Evolutionary conservation across 1,139 yeast species (phyloP).

Genomic region (Yamadazyma triangularis): DNA sequence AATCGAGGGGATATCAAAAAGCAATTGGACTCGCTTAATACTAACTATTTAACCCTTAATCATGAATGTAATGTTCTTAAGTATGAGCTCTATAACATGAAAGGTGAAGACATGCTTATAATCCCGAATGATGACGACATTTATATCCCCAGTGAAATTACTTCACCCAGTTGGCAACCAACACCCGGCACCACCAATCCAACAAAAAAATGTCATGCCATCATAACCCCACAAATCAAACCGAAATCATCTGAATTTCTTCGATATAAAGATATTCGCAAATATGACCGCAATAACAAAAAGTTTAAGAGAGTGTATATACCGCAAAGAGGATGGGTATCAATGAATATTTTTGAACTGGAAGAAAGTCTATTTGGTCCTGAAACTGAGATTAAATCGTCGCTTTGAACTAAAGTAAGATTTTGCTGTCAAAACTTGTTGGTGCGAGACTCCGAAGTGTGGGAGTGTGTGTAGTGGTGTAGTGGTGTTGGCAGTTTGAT

Average conservation of each 20-base stretch:
- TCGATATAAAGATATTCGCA: constrained; percentile 16
- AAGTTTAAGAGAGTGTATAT: constrained; percentile 43
- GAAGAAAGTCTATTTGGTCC: constrained; percentile 20
- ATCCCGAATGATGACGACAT: constrained; percentile 5
- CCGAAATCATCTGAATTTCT: constrained; percentile 4
- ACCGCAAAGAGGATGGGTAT: constrained; percentile 53
- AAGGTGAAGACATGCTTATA: constrained; percentile 8
- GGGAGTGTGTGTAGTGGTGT: too few species aligned
- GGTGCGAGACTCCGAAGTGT: too few species aligned
- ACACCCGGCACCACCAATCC: too few species aligned
- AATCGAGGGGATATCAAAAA: constrained; percentile 15
- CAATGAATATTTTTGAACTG: constrained; percentile 22
- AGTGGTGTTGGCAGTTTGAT: too few species aligned
- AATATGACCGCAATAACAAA: constrained; percentile 25
- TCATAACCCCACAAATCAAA: not conserved
- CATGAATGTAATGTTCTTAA: constrained; percentile 12
- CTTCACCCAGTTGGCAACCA: too few species aligned
- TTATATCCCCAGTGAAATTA: not conserved
- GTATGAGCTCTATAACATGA: constrained; percentile 8
- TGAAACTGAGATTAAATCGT: not conserved
- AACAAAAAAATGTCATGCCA: too few species aligned
- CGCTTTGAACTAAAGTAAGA: not conserved
- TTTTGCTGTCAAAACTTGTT: too few species aligned
- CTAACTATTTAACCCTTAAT: constrained; percentile 5
- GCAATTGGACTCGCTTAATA: constrained; percentile 11